A percentile compares a stretch with the other conserved stretches of the same genome.
These are phyloP conservation scores for Meira miltonrushii DNA, from an alignment of 1,284 basidiomycete genomes.

Conservation along the genomic window DNA sequence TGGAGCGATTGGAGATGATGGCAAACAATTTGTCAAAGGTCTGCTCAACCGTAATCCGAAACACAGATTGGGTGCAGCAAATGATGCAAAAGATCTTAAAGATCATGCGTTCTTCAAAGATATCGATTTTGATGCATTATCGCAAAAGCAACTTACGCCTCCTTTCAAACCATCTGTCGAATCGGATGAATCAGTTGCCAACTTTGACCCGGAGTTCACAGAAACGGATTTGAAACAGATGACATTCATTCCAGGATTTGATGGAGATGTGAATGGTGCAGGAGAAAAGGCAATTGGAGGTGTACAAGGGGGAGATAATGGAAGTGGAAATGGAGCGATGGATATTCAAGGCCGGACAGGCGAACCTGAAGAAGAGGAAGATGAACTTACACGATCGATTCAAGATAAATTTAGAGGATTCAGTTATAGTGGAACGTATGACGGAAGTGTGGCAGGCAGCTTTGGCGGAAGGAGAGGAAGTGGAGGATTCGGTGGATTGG, in stretches of 20 bases:
- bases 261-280: conserved; percentile 18
- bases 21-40: conserved; percentile 98
- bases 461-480: conserved; percentile 34
- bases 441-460: conserved; percentile 29
- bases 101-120: conserved; percentile 89
- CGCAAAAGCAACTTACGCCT: conserved; percentile 84
- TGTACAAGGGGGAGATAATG: neutral
- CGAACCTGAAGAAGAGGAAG: conserved; percentile 26
- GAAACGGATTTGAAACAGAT: conserved; percentile 64
- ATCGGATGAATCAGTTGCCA: conserved; percentile 92
- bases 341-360: conserved; percentile 5
- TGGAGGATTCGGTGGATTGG: conserved; percentile 23
- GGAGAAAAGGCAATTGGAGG: conserved; percentile 11
- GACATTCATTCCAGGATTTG: conserved; percentile 41
- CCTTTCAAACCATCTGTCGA: conserved; percentile 98
- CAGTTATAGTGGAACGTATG: conserved; percentile 48
- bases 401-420: conserved; percentile 52
- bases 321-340: conserved; percentile 13
- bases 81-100: conserved; percentile 89
- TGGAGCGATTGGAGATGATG: conserved; percentile 92
- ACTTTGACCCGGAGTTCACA: conserved; percentile 98
- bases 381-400: conserved; percentile 37
- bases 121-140: conserved; percentile 62
- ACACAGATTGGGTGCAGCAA: conserved; percentile 83
- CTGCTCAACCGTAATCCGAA: conserved; percentile 96